phyloP scores from a whole-genome alignment of 148 eudicot genomes.

The Camellia japonica region DNA sequence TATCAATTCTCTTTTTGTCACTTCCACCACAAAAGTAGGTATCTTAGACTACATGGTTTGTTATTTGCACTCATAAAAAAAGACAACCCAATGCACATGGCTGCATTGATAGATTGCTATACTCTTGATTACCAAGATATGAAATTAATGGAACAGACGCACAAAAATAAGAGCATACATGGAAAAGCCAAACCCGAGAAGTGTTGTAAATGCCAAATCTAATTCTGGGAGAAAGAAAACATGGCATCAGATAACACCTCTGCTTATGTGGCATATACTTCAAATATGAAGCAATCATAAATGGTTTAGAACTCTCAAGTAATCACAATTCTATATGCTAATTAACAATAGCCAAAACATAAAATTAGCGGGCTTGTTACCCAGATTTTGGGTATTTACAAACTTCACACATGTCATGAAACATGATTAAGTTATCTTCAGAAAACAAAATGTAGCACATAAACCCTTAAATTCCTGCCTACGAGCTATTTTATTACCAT shows the following conservation, averaged over 20 bases:
- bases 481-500: conserved; percentile 12
- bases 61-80: too few species aligned
- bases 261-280: background rate
- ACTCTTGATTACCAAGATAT: too few species aligned
- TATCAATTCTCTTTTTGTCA: background rate
- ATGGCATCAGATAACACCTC: background rate
- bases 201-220: background rate
- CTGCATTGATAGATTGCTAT: too few species aligned
- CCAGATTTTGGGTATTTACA: conserved; percentile 2
- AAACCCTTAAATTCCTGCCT: background rate
- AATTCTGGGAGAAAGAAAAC: background rate
- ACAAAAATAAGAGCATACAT: too few species aligned
- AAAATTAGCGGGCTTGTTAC: background rate
- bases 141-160: too few species aligned
- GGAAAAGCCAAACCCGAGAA: background rate
- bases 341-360: conserved; percentile 1
- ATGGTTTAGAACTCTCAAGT: background rate
- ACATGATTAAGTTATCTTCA: background rate
- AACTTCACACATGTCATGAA: background rate
- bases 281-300: background rate
- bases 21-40: background rate
- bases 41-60: background rate
- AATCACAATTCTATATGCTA: background rate
- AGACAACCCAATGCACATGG: too few species aligned
- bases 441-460: background rate